Base-by-base conservation (phyloP, 768 basidiomycete species). In the Rhizopogon salebrosus region DNA sequence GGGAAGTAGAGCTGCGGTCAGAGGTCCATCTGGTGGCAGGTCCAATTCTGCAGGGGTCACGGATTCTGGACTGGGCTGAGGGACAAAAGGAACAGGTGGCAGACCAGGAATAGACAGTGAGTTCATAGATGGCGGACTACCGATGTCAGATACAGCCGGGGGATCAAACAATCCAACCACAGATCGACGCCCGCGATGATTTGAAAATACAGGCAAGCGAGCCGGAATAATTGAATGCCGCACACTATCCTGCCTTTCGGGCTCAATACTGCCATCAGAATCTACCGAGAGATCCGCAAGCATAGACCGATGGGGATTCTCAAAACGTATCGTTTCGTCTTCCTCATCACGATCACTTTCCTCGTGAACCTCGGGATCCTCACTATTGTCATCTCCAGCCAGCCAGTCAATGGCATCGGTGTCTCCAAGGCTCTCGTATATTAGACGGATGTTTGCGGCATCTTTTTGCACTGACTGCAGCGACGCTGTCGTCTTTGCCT, bases 381-480 rank as follows among this genome's bases (percentile, higher is more conserved):
- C 53, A 8, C 77, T 70, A 26, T 76, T 63, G 27, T 77, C 73
- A 38, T 80, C 69, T 49, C 85, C 81, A 13, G 76, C 58, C 5
- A 59, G 14, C 67, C 69, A 68, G 41, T 70, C 63, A 16, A 61
- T 67, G 31, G 75, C 72, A 48, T 76, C 75, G 11, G 75, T 76
- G 41, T 83, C 82, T 22, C 76, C 76, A 35, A 91, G 74, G 51
- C 72, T 82, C 55, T 89, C 87, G 56, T 90, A 92, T 6, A 82
- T 77, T 51, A 79, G 79, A 41, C 77, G 76, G 56, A 92, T 89
- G 50, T 78, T 79, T 42, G 87, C 79, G 2, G 84, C 84, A 59
- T 91, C 87, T 53, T 79, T 76, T 58, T 89, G 86, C 9, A 88
- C 86, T 4, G 78, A 78, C n/a, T 78, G 77, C 24, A 91, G 72